A percentile compares a stretch with the other conserved stretches of the same genome.
These are phyloP conservation scores for Nakazawaea pomicola DNA, from an alignment of 805 yeast species.

Conservation along the genomic window DNA sequence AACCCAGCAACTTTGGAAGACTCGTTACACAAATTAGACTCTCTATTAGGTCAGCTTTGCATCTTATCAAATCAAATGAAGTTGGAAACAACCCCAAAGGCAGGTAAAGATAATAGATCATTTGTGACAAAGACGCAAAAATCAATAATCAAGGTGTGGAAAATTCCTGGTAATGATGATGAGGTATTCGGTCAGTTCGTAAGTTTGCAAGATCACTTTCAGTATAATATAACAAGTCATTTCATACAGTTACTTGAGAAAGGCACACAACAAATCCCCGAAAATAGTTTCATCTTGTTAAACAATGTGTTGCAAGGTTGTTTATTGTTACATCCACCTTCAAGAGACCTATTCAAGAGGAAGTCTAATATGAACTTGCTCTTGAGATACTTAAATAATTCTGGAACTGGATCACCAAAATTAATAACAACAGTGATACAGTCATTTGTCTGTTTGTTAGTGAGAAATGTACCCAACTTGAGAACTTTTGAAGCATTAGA, in stretches of 20 bases:
- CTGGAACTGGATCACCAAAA: slow-evolving; percentile 7
- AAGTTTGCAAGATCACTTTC: slow-evolving; percentile 46
- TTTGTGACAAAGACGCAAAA: slow-evolving; percentile 9
- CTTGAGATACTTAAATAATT: slow-evolving; percentile 20
- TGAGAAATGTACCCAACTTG: slow-evolving; percentile 51
- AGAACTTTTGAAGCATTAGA: slow-evolving; percentile 51
- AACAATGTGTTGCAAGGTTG: slow-evolving; percentile 52
- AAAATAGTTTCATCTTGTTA: slow-evolving; percentile 18
- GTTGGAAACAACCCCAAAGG: neutral
- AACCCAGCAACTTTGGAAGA: neutral
- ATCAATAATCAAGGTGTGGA: slow-evolving; percentile 20
- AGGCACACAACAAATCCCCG: slow-evolving; percentile 13
- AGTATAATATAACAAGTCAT: slow-evolving; percentile 41
- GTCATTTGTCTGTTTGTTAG: slow-evolving; percentile 51
- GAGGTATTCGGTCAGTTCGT: slow-evolving; percentile 34
- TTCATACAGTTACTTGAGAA: slow-evolving; percentile 23
- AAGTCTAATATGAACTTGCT: slow-evolving; percentile 33
- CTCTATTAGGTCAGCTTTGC: slow-evolving; percentile 15
- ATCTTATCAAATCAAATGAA: slow-evolving; percentile 5
- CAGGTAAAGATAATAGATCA: neutral
- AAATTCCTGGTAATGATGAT: slow-evolving; percentile 22
- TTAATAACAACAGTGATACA: slow-evolving; percentile 41
- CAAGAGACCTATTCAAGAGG: slow-evolving; percentile 44
- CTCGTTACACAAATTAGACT: slow-evolving; percentile 12
- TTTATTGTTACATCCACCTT: slow-evolving; percentile 51